A percentile compares a stretch with the other conserved stretches of the same genome.
Evolutionary conservation across 1,284 basidiomycete genomes (phyloP).

Genomic region (Pascua sp.): DNA sequence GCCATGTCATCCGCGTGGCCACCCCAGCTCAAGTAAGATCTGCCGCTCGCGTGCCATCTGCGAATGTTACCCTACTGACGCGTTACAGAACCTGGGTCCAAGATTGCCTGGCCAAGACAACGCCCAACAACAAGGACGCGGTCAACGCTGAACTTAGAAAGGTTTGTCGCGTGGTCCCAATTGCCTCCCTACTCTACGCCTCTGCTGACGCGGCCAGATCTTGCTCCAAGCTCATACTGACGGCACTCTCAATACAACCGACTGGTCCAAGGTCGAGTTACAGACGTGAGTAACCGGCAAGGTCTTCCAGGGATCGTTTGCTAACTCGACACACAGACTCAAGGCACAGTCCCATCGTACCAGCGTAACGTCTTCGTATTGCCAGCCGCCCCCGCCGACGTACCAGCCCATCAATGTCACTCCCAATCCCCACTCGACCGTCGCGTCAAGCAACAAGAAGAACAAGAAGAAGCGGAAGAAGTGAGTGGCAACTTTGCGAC

Average conservation of each 20-base stretch:
- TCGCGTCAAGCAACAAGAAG: slow-evolving; percentile 6
- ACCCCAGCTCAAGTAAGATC: slow-evolving; percentile 15
- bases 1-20: slow-evolving; percentile 13
- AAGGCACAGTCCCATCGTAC: slow-evolving; percentile 33
- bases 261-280: slow-evolving; percentile 47
- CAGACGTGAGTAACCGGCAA: slow-evolving; percentile 26
- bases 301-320: neutral
- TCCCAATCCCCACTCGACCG: neutral
- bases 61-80: slow-evolving; percentile 6
- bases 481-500: slow-evolving; percentile 17
- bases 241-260: slow-evolving; percentile 43
- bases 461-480: slow-evolving; percentile 42
- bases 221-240: slow-evolving; percentile 47
- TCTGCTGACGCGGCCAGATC: slow-evolving; percentile 25
- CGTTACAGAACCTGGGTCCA: slow-evolving; percentile 44
- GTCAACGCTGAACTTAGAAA: slow-evolving; percentile 48
- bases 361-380: neutral
- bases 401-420: neutral
- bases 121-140: slow-evolving; percentile 44
- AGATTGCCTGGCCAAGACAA: slow-evolving; percentile 42
- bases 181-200: neutral
- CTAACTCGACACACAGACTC: slow-evolving; percentile 21
- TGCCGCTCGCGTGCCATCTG: neutral
- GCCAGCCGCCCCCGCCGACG: slow-evolving; percentile 1
- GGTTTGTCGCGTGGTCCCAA: slow-evolving; percentile 25